Evolutionary conservation across 108 stramenopile genomes (phyloP).

Genomic region (Nannochloropsis gaditana): DNA sequence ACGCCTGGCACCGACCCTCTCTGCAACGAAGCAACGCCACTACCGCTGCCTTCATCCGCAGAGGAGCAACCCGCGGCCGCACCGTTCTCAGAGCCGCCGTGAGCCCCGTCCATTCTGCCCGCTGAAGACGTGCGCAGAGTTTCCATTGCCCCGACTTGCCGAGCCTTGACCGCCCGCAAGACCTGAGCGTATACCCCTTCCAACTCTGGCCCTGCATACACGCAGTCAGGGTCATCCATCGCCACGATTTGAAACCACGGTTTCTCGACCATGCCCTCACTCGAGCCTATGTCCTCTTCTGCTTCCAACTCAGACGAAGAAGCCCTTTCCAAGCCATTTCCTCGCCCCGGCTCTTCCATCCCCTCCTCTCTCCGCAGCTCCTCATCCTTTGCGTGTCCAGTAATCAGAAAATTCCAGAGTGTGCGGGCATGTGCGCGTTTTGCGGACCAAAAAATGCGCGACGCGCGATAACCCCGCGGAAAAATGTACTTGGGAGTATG

Average conservation of each 20-base stretch:
- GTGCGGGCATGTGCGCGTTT: neutral
- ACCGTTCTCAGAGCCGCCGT: no score
- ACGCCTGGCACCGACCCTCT: neutral
- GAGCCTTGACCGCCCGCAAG: neutral
- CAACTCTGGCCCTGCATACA: neutral
- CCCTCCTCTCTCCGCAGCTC: neutral
- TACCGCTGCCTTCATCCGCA: neutral
- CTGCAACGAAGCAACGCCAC: neutral
- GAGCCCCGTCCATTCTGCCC: no score
- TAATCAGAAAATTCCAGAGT: neutral
- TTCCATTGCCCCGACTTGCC: neutral
- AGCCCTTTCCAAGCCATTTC: neutral
- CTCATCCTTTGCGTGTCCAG: neutral
- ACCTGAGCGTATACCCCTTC: slow-evolving; percentile 2
- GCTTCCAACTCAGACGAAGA: neutral
- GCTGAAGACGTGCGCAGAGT: neutral
- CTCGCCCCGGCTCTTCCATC: neutral
- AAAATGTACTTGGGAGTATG: neutral
- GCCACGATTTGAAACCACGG: neutral
- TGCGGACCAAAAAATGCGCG: neutral
- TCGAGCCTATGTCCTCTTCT: neutral
- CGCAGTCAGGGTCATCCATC: neutral
- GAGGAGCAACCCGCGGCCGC: neutral
- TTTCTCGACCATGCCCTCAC: neutral
- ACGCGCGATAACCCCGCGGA: neutral